Evolutionary conservation across 495 filamentous ascomycete genomes (phyloP), one percentile per base, ranked within the genome.

Genomic region (Lineolata rhizophorae): DNA sequence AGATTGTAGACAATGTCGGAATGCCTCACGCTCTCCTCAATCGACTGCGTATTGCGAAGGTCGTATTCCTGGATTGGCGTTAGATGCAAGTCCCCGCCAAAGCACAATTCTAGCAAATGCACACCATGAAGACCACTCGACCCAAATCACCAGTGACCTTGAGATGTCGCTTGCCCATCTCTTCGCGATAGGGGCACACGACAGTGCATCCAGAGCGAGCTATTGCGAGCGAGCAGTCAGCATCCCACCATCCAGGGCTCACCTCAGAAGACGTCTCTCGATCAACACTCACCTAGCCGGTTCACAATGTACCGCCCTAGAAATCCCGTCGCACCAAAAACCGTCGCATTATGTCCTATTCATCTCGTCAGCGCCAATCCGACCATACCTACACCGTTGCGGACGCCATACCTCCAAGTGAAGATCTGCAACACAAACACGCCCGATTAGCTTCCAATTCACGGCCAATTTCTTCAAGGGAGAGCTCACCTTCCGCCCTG

Each of bases 1-100:
- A 99, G 65, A 54, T 95, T 99, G 64, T 83, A 94, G 29, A 99
- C 87, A 31, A 93, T 70, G 46, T 99, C 87, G 19, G 83, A 93
- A 56, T 99, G 87, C 47, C 87, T 67, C 25, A 99, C 85, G 42
- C 76, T 83, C 56, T 87, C 84, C 52, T 99, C 87, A 42, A 99
- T 83, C 14, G 85, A 94, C 43, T 76, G 65, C 30, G 82, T 95
- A 58, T 99, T 99, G 45, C 72, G 72, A 35, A 99, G 64, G 50
- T 97, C 87, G 56, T 76, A 87, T 70, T 97, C 87, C 81, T 51
- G 32, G 9, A 21, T 21, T 11, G n/a, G 27, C 17, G 29, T 36
- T n/a, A 12, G 18, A 13, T 27, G n/a, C 12, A 13, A 10, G 20
- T 13, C 18, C 4, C 10, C 18, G 20, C 15, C 3, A 4, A n/a